phyloP scores from a whole-genome alignment of 2,329 filamentous ascomycete species.

The Fusarium mangiferae region DNA sequence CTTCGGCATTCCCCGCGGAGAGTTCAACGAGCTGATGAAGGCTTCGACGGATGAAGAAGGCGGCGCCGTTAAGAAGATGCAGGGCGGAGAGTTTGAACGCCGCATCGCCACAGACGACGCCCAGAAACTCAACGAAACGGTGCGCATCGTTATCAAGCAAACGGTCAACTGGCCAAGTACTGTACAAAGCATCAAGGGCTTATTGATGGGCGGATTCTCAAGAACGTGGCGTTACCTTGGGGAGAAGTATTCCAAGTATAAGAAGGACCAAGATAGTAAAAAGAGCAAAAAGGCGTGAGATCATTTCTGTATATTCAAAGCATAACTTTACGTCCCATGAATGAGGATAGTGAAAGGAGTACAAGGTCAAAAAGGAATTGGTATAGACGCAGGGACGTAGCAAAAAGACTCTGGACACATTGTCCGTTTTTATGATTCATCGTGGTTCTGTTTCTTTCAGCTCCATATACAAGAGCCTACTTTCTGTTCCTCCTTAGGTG shows the following conservation, averaged over 20 bases:
- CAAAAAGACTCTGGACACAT: not conserved
- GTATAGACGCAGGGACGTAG: constrained; percentile 27
- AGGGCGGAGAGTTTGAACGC: constrained; percentile 87
- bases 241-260: constrained; percentile 81
- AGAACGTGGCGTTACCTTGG: constrained; percentile 79
- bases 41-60: constrained; percentile 77
- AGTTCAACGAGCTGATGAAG: constrained; percentile 87
- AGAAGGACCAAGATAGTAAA: constrained; percentile 53
- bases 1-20: constrained; percentile 82
- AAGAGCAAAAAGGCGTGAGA: constrained; percentile 37
- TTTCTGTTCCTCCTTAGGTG: constrained; percentile 13
- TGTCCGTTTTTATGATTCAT: constrained; percentile 23
- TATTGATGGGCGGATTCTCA: constrained; percentile 79
- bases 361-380: constrained; percentile 7
- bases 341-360: constrained; percentile 24
- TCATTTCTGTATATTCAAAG: not conserved
- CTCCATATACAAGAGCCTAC: not conserved
- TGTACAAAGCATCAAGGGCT: constrained; percentile 84
- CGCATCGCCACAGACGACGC: constrained; percentile 79
- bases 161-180: constrained; percentile 95
- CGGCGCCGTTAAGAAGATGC: constrained; percentile 73
- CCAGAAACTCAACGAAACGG: constrained; percentile 73
- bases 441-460: constrained; percentile 16
- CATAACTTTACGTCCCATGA: not conserved
- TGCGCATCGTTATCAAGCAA: constrained; percentile 81